Base-by-base conservation (phyloP, 371 early-diverging fungal genomes). In the Phascolomyces articulosus region DNA sequence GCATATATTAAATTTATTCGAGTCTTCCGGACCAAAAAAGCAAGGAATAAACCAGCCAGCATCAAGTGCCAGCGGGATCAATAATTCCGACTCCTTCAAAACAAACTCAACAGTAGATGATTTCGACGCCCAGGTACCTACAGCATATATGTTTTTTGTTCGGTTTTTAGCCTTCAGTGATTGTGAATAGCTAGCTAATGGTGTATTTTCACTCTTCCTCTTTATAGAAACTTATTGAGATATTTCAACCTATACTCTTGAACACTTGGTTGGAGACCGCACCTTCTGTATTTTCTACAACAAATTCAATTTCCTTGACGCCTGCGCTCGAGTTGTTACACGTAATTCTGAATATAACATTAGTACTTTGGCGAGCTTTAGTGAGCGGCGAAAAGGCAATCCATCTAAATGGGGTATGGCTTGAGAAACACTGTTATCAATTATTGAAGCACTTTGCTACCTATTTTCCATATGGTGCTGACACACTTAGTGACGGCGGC, bases 221-320 rank as follows among this genome's bases (percentile, higher is more conserved):
- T 38, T n/a, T 48, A 2, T 63, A 78, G 74, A 60, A 71, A 18
- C 70, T 86, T 44, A 82, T 86, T 23, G 71, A 83, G 13, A 80
- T 82, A 2, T 78, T 87, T 20, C 84, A 87, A 65, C 90, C 91
- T 21, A 73, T 89, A 48, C 70, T 93, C 38, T 82, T 90, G 16
- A 87, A 89, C 3, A 73, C 86, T 0, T 93, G 93, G 92, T 67
- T 91, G 16, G 93, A 93, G 64, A 78, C 90, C 26, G 88, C 90
- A 0, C 87, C 92, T 18, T 68, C 78, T 3, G 84, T 91, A 0
- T 92, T 92, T 65, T 68, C 79, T 8, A 59, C 83, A 15, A 64
- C 69, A 23, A 63, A 63, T 13, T 63, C 74, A 0, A 79, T 82
- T 21, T 64, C 65, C 7, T 64, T 76, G 26, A 75, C 81, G 26